Conservation (phyloP, 2,329 filamentous ascomycete genomes). For the Aspergillus fischeri region DNA sequence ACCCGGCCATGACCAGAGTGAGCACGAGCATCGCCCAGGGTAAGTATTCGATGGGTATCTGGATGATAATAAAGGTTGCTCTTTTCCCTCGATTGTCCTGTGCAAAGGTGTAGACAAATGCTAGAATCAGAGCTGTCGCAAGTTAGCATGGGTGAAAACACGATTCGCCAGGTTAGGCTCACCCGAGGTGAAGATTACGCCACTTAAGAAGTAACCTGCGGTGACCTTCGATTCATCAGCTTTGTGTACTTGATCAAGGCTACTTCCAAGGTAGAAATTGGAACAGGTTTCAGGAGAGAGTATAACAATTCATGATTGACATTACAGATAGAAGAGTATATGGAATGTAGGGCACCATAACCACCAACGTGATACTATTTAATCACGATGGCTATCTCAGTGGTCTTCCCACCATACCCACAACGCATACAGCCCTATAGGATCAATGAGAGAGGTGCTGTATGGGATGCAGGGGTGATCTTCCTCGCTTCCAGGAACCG, state of each 20-base stretch:
- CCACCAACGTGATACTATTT: slow-evolving; percentile 58
- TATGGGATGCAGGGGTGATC: slow-evolving; percentile 65
- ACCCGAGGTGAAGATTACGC: slow-evolving; percentile 36
- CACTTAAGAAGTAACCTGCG: slow-evolving; percentile 36
- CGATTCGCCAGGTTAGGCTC: slow-evolving; percentile 14
- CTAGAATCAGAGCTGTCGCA: slow-evolving; percentile 67
- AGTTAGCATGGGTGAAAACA: slow-evolving; percentile 30
- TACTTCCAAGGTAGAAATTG: slow-evolving; percentile 16
- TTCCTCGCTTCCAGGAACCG: slow-evolving; percentile 83
- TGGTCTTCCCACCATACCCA: slow-evolving; percentile 72
- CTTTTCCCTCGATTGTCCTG: slow-evolving; percentile 79
- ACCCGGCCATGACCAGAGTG: slow-evolving; percentile 65
- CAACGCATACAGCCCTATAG: slow-evolving; percentile 59
- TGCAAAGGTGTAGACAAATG: slow-evolving; percentile 76
- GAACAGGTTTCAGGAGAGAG: slow-evolving; percentile 1
- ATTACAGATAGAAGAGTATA: slow-evolving; percentile 22
- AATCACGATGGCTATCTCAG: slow-evolving; percentile 58
- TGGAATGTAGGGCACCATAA: slow-evolving; percentile 63
- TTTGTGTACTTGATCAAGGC: slow-evolving; percentile 12
- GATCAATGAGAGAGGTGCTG: slow-evolving; percentile 60
- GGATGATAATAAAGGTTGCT: slow-evolving; percentile 75
- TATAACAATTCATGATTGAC: slow-evolving; percentile 17
- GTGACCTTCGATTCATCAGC: slow-evolving; percentile 38
- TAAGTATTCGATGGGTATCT: slow-evolving; percentile 74
- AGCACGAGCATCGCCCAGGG: slow-evolving; percentile 76